Evolutionary conservation across 805 yeast species (phyloP).

Genomic region (Kurtzmaniella fragi): DNA sequence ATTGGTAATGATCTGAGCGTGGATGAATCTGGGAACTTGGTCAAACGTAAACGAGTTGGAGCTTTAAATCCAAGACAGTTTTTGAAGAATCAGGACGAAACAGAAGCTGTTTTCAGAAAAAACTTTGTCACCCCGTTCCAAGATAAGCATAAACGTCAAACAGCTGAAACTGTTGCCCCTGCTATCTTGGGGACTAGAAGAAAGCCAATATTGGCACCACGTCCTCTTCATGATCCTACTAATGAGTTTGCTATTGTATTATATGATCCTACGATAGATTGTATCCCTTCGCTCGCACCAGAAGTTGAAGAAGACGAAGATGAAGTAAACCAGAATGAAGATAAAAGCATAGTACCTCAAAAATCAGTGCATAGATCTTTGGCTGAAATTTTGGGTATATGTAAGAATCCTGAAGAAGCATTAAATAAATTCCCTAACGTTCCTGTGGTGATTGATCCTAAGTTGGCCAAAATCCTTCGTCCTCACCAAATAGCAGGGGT

Average conservation of each 20-base stretch:
- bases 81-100: constrained; percentile 32
- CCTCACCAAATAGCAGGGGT: constrained; percentile 98
- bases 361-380: constrained; percentile 58
- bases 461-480: constrained; percentile 72
- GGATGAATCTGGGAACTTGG: constrained; percentile 28
- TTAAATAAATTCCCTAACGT: constrained; percentile 67
- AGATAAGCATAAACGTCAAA: not conserved
- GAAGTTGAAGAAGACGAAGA: constrained; percentile 20
- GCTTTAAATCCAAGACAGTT: constrained; percentile 58
- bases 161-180: constrained; percentile 37
- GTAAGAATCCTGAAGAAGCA: constrained; percentile 44
- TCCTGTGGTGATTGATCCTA: constrained; percentile 94
- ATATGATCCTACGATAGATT: constrained; percentile 92
- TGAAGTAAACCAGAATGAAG: constrained; percentile 10
- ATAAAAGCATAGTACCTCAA: constrained; percentile 6
- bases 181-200: constrained; percentile 83
- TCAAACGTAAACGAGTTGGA: constrained; percentile 37
- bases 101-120: constrained; percentile 26
- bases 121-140: constrained; percentile 61
- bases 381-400: constrained; percentile 76
- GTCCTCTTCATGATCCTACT: constrained; percentile 92
- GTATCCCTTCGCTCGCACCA: constrained; percentile 21
- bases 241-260: constrained; percentile 91
- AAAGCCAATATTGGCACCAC: constrained; percentile 66
- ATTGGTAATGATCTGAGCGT: constrained; percentile 16